Evolutionary conservation across 345 rosid genomes (phyloP).

Genomic region (Populus pruinosa): DNA sequence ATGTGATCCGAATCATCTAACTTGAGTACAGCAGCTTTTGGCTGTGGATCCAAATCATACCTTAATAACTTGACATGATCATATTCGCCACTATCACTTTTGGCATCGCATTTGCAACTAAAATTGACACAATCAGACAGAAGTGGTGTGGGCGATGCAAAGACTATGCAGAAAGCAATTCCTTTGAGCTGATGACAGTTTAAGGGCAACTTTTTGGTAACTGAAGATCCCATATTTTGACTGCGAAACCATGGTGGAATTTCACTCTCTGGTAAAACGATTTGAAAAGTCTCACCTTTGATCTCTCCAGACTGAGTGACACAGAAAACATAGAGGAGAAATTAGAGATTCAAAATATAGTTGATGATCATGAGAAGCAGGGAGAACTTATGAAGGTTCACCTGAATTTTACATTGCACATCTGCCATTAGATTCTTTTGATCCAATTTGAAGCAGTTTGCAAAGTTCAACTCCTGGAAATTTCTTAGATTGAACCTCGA

Average conservation of each 20-base stretch:
- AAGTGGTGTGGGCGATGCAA: neutral
- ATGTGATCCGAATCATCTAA: neutral
- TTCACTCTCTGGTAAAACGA: neutral
- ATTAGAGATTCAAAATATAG: neutral
- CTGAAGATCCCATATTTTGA: neutral
- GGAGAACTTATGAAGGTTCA: neutral
- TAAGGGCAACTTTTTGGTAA: neutral
- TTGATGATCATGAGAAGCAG: neutral
- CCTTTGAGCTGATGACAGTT: neutral
- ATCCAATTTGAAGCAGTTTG: slow-evolving; percentile 2
- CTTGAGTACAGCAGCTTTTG: neutral
- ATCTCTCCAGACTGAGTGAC: no score
- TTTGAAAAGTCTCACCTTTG: neutral
- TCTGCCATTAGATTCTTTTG: neutral
- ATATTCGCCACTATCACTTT: neutral
- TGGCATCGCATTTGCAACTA: neutral
- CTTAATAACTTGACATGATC: neutral
- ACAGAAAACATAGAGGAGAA: neutral
- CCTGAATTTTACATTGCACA: neutral
- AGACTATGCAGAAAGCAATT: neutral
- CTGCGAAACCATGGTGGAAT: neutral
- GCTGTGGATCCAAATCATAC: no score
- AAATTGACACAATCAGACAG: neutral
- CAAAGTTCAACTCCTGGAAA: neutral
- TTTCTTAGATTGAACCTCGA: neutral